Conservation (phyloP, 768 basidiomycete species). For the Russula earlei region DNA sequence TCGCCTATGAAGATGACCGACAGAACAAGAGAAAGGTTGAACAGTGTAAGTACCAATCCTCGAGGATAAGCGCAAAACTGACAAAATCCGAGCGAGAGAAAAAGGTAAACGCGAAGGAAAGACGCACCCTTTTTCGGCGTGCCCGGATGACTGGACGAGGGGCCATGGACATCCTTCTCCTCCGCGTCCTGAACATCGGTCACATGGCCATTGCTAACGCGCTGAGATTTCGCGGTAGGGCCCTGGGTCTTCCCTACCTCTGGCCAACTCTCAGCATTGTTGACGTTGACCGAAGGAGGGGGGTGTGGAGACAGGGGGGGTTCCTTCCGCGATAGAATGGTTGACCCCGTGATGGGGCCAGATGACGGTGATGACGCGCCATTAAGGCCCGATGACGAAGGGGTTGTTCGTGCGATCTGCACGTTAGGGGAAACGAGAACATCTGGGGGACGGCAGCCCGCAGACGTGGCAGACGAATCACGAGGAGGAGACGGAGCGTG, state of each 20-base stretch:
- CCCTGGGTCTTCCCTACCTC: constrained; percentile 32
- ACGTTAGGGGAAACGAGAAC: neutral
- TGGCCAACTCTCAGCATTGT: constrained; percentile 37
- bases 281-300: constrained; percentile 25
- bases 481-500: neutral
- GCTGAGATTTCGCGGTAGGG: constrained; percentile 4
- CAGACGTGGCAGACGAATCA: neutral
- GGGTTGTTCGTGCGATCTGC: constrained; percentile 2
- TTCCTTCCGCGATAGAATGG: constrained; percentile 37
- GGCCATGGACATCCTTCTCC: constrained; percentile 20
- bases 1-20: constrained; percentile 30
- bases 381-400: constrained; percentile 3
- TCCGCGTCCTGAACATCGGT: constrained; percentile 20
- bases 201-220: constrained; percentile 11
- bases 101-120: constrained; percentile 1
- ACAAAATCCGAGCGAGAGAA: neutral
- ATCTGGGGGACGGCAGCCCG: constrained; percentile 2
- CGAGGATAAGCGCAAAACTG: constrained; percentile 1
- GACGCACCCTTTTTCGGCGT: constrained; percentile 32
- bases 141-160: constrained; percentile 23
- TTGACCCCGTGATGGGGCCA: constrained; percentile 27
- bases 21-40: neutral
- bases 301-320: constrained; percentile 26
- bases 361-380: constrained; percentile 6
- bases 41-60: constrained; percentile 6